Base-by-base conservation (phyloP, 768 basidiomycete species). In the Kwoniella dendrophila region DNA sequence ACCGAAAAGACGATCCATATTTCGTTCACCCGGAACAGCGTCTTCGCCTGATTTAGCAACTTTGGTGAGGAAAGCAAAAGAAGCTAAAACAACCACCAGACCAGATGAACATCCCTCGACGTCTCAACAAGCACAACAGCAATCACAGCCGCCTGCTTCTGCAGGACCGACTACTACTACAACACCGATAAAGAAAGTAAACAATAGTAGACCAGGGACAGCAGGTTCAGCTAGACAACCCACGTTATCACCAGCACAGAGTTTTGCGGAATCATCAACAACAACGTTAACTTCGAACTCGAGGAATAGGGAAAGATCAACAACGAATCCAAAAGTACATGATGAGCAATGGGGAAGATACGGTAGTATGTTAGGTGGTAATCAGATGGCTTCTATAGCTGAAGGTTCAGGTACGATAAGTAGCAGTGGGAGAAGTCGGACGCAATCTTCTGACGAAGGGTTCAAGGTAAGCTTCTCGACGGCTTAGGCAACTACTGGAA, bases 31-130 rank as follows among this genome's bases (percentile, higher is more conserved):
- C 11, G 93, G 92, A 43, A 94, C 91, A 7, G 89, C 92, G 33
- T 90, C 89, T 70, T 92, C 89, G 74, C 94, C 93, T 27, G 93
- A 97, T 79, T 83, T 96, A 22, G 90, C 90, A 3, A 92, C 90
- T 10, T 83, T 96, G 55, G 78, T 93, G 55, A 84, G 88, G 64
- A 93, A 92, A 80, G 88, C 90, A 16, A 90, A 87, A 79, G 88
- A 88, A 56, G 67, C 67, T 16, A 68, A 60, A 63, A 55, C 67
- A 7, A 48, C 24, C 22, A 24, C 49, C 24, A 27, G 18, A 4
- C 48, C 10, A 12, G 14, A 12, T 26, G 4, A 18, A 32, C 24
- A 16, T 33, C 18, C 16, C n/a, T 12, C 32, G n/a, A n/a, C n/a
- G n/a, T n/a, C n/a, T n/a, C n/a, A n/a, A 32, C 29, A 52, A 52